Base-by-base conservation (phyloP, 805 yeast species). In the Metschnikowia peoriensis region DNA sequence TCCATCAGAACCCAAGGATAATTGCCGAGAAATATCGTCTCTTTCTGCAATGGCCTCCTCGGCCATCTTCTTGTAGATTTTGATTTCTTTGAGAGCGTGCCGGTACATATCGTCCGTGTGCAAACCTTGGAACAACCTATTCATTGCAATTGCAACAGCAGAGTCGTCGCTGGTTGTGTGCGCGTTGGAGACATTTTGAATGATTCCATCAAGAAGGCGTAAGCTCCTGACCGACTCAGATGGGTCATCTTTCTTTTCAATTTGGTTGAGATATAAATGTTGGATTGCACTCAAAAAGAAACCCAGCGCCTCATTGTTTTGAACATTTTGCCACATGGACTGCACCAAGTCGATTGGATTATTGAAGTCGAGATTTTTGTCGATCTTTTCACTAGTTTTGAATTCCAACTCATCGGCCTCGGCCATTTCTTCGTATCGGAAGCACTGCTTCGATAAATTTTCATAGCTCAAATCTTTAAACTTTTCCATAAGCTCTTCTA, bases 21-120 rank as follows among this genome's bases (percentile, higher is more conserved):
- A 72, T 64, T 86, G 89, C 49, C 82, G 73, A 34, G 83, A 80
- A 73, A 89, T 75, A 35, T 81, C 83, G 64, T 81, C 83, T 52
- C 83, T 68, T 42, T 65, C 66, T 4, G 68, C 63, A 14, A 66
- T 56, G 17, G 69, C 69, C 43, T 66, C 69, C 28, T 61, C 67
- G 3, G 69, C 69, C 34, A 63, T 50, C 51, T 59, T 59, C 57
- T 61, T 60, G 42, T 52, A 61, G 28, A 44, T 47, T 35, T 59
- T 61, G 32, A 55, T 58, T 44, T 62, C 67, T 22, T 63, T 67
- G 41, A 69, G 53, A 5, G 97, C 96, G 54, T 87, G 78, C 48
- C 84, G 76, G 11, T 96, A 96, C 69, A 86, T 85, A 49, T 89
- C 96, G 66, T 93, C 97, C 0, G 97, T 88, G 59, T 85, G 84